Base-by-base conservation (phyloP, 2,329 filamentous ascomycete species). In the Ceratocystiopsis minuta region DNA sequence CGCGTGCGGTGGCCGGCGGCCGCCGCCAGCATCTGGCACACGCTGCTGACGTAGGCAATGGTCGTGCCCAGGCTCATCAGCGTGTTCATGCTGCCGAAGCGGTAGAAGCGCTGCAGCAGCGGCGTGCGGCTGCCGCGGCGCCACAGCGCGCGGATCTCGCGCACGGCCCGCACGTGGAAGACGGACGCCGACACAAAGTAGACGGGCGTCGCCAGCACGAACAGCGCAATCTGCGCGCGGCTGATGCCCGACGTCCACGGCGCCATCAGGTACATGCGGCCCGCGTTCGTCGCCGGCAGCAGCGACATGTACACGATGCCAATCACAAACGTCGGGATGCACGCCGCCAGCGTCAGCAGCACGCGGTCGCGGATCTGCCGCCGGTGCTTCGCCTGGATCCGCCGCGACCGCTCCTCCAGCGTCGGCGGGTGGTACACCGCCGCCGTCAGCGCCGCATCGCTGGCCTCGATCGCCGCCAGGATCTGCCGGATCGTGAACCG, bases 1-100 rank as follows among this genome's bases (percentile, higher is more conserved):
- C 55, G 52, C 3, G 53, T 48, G 4, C 54, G 54, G 12, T 61
- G 53, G 16, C 58, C 53, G 3, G 64, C 65, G 4, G 77, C 72
- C 2, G 67, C 62, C 7, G 75, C 72, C 40, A 84, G 78, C 55
- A 95, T 68, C 48, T 92, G 77, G 15, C 75, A 79, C 18, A 93
- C 62, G 0, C 85, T 93, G 0, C 84, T 78, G 47, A 92, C 64
- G 56, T 93, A 94, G 2, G 87, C 87, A 46, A 95, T 84, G 2
- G 75, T 80, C 0, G 87, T 93, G 6, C 86, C 87, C 2, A 93
- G 68, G 9, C 81, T 90, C 60, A 95, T 87, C 45, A 95, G 70
- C 63, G 92, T 80, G 55, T 93, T 93, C 87, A 95, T 95, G 62
- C 86, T 94, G 10, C 87, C 87, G 53, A 95, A 95, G n/a, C 81